Conservation (phyloP, 352 stramenopile genomes). For the Blastocystis sp. region DNA sequence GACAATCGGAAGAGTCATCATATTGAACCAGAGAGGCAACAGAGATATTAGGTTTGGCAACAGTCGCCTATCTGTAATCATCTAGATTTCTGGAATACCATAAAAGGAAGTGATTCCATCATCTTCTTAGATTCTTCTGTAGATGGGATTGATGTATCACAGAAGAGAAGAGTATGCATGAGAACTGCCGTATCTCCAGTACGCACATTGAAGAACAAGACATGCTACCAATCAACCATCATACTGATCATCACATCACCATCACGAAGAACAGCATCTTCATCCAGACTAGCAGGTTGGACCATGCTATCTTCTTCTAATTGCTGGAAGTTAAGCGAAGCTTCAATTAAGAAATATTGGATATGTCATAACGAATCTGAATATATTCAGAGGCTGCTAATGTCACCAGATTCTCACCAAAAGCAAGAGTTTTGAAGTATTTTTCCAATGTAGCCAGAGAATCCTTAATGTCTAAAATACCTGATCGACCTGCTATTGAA, state of each 20-base stretch:
- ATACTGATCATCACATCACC: neutral
- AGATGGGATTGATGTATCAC: neutral
- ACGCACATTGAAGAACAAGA: constrained; percentile 16
- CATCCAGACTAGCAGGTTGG: neutral
- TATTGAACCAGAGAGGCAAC: constrained; percentile 7
- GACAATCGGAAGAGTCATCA: neutral
- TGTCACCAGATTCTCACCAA: neutral
- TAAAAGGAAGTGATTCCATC: neutral
- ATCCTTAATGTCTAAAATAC: neutral
- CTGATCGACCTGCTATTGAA: neutral
- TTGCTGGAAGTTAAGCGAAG: neutral
- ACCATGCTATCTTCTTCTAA: neutral
- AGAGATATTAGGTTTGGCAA: neutral
- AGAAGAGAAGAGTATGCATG: neutral
- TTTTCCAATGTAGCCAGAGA: neutral
- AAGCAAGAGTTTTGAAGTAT: neutral
- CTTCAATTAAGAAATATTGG: neutral
- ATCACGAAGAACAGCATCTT: neutral
- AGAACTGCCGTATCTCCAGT: neutral
- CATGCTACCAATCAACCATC: neutral
- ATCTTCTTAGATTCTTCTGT: neutral
- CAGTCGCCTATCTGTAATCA: neutral
- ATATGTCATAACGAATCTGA: constrained; percentile 38
- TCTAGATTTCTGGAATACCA: neutral
- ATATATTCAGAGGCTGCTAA: neutral